phyloP scores from a whole-genome alignment of 2,329 filamentous ascomycete genomes.

The Phialemoniopsis sp. region DNA sequence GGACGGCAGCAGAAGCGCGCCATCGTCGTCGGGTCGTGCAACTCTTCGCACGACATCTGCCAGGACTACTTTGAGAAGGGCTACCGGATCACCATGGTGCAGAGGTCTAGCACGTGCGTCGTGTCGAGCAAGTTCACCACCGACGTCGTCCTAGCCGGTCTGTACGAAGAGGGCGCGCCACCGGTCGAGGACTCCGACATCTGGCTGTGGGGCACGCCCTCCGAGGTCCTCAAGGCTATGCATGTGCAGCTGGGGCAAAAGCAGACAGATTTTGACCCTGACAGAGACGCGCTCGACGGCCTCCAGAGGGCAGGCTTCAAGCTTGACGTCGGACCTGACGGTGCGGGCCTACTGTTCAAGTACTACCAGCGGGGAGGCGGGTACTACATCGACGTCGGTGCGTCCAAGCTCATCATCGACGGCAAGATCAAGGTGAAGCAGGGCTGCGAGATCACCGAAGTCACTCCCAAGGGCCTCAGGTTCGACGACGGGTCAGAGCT shows the following conservation, averaged over 20 bases:
- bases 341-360: conserved; percentile 54
- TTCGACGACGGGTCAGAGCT: conserved; percentile 52
- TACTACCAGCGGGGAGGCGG: conserved; percentile 64
- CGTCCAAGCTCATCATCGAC: conserved; percentile 55
- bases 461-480: conserved; percentile 38
- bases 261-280: conserved; percentile 26
- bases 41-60: conserved; percentile 65
- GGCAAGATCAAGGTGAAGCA: conserved; percentile 62
- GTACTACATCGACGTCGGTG: conserved; percentile 68
- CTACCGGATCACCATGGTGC: conserved; percentile 65
- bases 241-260: conserved; percentile 38
- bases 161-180: conserved; percentile 49
- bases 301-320: conserved; percentile 57
- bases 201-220: conserved; percentile 51
- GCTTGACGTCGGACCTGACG: conserved; percentile 53
- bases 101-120: conserved; percentile 63
- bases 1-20: conserved; percentile 48
- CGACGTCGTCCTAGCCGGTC: conserved; percentile 45
- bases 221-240: conserved; percentile 54
- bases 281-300: conserved; percentile 29
- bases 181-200: conserved; percentile 65
- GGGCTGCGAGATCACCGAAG: conserved; percentile 47
- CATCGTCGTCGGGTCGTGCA: conserved; percentile 64
- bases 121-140: conserved; percentile 50
- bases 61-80: conserved; percentile 66